These are phyloP conservation scores for Pulicaria dysenterica DNA, from an alignment of 129 eudicot species.

Conservation along the genomic window DNA sequence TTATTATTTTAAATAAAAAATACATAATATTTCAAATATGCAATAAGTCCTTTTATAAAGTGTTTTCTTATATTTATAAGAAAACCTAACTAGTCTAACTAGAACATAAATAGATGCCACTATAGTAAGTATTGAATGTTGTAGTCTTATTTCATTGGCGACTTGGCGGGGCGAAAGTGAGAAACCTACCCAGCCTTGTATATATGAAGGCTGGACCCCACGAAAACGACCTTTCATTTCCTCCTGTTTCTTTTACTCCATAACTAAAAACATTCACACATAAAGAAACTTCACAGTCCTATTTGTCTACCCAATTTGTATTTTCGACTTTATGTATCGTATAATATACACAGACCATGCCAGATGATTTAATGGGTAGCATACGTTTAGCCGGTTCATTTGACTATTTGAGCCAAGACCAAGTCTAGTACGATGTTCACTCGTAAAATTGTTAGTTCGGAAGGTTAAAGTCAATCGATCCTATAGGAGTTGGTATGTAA, in stretches of 20 bases:
- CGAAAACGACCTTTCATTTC: slow-evolving; percentile 35
- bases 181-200: slow-evolving; percentile 51
- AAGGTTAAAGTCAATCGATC: too few relatives aligned
- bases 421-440: too few relatives aligned
- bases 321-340: neutral
- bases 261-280: slow-evolving; percentile 35
- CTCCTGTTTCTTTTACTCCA: slow-evolving; percentile 25
- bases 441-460: too few relatives aligned
- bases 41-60: too few relatives aligned
- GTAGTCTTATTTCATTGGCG: slow-evolving; percentile 28
- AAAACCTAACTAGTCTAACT: neutral
- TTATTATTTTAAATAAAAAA: too few relatives aligned
- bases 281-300: slow-evolving; percentile 34
- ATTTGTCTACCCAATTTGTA: slow-evolving; percentile 30
- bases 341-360: too few relatives aligned
- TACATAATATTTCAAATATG: too few relatives aligned
- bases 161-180: slow-evolving; percentile 38
- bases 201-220: slow-evolving; percentile 44
- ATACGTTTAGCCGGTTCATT: too few relatives aligned
- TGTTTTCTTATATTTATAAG: too few relatives aligned
- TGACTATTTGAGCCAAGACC: too few relatives aligned
- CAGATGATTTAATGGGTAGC: too few relatives aligned
- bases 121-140: neutral
- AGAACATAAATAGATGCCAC: neutral
- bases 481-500: too few relatives aligned